Base-by-base conservation (phyloP, 2,329 filamentous ascomycete genomes). In the Cercospora brassicicola region DNA sequence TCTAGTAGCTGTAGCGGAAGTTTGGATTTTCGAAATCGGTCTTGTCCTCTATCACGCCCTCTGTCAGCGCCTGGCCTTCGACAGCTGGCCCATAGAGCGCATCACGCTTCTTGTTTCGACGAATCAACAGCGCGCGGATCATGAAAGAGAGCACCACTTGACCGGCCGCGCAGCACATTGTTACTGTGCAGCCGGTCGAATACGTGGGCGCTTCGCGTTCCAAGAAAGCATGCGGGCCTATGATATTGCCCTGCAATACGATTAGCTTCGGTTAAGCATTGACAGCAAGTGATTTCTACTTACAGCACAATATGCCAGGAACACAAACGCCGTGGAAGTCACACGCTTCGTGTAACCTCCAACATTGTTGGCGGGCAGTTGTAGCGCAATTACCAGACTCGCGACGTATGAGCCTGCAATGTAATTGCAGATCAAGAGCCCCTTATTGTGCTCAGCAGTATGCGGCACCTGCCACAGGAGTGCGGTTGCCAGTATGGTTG, bases 381-480 rank as follows among this genome's bases (percentile, higher is more conserved):
- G 86, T 33, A 88, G 78, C 0, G 84, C 84, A 0, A 87, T 77
- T 0, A 87, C 85, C 7, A 88, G 75, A 1, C 84, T 84, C 0
- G 82, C 80, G 2, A 87, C 86, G 62, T 81, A 87, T 0, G 81
- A 76, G 0, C 84, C 79, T 7, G 79, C 73, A 30, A 87, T 82
- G 69, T 87, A 87, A 71, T 86, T 86, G 0, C 83, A 84, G 26
- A 84, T 79, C 0, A 87, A 76, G 0, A 85, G 79, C 0, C 85
- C 85, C 30, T 82, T 78, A 45, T 67, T 66, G 68, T 82, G 78
- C 70, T 83, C 79, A 6, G 56, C 67, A 11, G 73, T 62, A 60
- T 76, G 68, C 62, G 79, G 71, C 66, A 88, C 73, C 70, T 84
- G 80, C 85, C 85, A 87, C 55, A 87, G 79, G 2, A 87, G 75